Base-by-base conservation (phyloP, 495 filamentous ascomycete species). In the Xylaria palmicola region DNA sequence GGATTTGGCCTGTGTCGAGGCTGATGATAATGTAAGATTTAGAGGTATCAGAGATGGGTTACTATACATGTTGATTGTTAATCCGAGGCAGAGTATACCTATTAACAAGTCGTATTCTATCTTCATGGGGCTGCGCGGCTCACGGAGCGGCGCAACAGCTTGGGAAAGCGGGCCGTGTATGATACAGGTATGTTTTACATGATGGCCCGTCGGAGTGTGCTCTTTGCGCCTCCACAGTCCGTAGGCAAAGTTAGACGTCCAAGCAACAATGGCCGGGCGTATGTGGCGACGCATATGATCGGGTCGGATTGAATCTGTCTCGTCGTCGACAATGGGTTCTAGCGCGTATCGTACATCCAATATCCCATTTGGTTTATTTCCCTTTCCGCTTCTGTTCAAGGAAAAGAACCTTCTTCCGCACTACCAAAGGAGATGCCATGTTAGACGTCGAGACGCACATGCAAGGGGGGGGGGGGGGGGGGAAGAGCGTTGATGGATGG, bases 351-450 rank as follows among this genome's bases (percentile, higher is more conserved):
- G 64, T 56, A 41, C 43, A 59, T 54, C 30, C n/a, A n/a, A n/a
- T 53, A 30, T 17, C n/a, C 20, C 6, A 22, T 51, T 10, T 41
- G 15, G 15, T 59, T 58, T 69, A 75, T 65, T 68, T 78, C 27
- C 64, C 67, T 65, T 70, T 79, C 54, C 89, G 87, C 65, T 93
- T 95, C 77, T 90, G 86, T 77, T 97, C 93, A 27, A 96, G 83
- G 76, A 97, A 97, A 3, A 97, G 82, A 43, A 97, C 93, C 78
- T 93, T 85, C 79, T 91, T 92, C 57, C 85, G 81, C n/a, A 91
- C 88, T 91, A 63, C 17, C n/a, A 57, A 4, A 32, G 29, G 12
- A 22, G 22, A 13, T 3, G n/a, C 9, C 40, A 30, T 32, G 22
- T 61, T 29, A 54, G 59, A n/a, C n/a, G n/a, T n/a, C n/a, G n/a